These are phyloP conservation scores for Umbellularia californica DNA, from an alignment of 164 flowering plant genomes.

Conservation along the genomic window DNA sequence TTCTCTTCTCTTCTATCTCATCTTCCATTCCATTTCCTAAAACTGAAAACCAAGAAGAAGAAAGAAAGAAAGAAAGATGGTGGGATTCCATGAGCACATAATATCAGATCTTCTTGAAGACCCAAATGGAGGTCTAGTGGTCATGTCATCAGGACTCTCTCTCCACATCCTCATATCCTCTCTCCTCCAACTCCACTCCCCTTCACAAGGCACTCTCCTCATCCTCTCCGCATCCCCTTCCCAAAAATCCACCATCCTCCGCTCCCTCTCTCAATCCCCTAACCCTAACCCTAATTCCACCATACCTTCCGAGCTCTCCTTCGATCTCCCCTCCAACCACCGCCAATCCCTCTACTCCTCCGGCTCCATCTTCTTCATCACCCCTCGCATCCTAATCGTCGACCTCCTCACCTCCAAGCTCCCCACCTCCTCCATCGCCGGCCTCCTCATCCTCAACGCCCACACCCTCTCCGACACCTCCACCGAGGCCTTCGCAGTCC, in stretches of 20 bases:
- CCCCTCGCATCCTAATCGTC: conserved; percentile 85
- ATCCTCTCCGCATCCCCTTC: conserved; percentile 65
- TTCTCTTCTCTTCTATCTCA: no score
- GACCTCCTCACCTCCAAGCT: conserved; percentile 59
- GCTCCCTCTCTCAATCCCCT: background rate
- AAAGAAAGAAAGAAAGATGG: conserved; percentile 32
- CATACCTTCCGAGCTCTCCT: conserved; percentile 53
- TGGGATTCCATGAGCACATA: conserved; percentile 77
- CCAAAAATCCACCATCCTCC: conserved; percentile 40
- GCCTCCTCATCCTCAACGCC: conserved; percentile 59
- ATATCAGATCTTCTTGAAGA: conserved; percentile 80
- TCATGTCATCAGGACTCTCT: conserved; percentile 80
- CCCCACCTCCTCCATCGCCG: conserved; percentile 56
- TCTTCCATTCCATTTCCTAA: no score
- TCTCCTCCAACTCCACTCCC: conserved; percentile 67
- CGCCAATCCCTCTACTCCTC: conserved; percentile 76
- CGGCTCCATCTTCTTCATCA: conserved; percentile 56
- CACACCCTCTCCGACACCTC: conserved; percentile 74
- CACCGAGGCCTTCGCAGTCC: conserved; percentile 81
- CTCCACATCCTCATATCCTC: conserved; percentile 67
- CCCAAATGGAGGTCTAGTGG: conserved; percentile 58
- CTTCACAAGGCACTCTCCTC: conserved; percentile 68
- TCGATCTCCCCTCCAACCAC: conserved; percentile 57
- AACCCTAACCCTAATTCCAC: background rate
- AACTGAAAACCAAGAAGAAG: background rate